Percentiles rank a stretch among this genome's conserved stretches.
Conservation (phyloP, 2,329 filamentous ascomycete genomes). For the Penicillium brevicompactum region DNA sequence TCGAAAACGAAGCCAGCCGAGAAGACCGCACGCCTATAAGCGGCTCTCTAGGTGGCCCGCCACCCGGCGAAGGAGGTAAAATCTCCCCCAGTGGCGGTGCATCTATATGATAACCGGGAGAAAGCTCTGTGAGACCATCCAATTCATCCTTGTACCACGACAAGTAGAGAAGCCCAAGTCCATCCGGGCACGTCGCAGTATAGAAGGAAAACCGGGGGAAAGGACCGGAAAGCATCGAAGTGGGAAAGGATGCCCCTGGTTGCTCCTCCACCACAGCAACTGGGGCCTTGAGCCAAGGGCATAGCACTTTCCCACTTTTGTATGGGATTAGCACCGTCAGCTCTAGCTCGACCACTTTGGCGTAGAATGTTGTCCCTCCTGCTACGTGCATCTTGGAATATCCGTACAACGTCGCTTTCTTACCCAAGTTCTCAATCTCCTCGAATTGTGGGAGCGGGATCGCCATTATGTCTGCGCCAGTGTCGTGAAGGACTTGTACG, state of each 20-base stretch:
- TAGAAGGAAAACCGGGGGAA: not conserved
- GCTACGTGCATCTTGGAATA: not conserved
- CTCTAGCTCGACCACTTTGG: not conserved
- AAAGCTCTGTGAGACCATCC: not conserved
- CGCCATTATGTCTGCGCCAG: not conserved
- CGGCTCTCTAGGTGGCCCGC: not conserved
- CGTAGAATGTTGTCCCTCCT: not conserved
- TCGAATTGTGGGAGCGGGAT: not conserved
- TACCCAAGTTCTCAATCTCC: not conserved
- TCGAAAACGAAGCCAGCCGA: not conserved
- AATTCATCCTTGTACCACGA: not conserved
- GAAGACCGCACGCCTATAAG: not conserved
- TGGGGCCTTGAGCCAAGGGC: not conserved
- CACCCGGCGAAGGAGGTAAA: not conserved
- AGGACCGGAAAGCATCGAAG: not conserved
- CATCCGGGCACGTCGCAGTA: not conserved
- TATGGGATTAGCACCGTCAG: not conserved
- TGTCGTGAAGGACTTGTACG: not conserved
- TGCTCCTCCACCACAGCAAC: not conserved
- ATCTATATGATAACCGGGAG: not conserved
- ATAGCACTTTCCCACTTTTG: too few relatives aligned
- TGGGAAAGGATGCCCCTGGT: not conserved
- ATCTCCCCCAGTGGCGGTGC: not conserved
- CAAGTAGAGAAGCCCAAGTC: not conserved
- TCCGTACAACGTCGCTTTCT: not conserved